Evolutionary conservation across 1,284 basidiomycete species (phyloP).

Genomic region (Acaromyces ingoldii): DNA sequence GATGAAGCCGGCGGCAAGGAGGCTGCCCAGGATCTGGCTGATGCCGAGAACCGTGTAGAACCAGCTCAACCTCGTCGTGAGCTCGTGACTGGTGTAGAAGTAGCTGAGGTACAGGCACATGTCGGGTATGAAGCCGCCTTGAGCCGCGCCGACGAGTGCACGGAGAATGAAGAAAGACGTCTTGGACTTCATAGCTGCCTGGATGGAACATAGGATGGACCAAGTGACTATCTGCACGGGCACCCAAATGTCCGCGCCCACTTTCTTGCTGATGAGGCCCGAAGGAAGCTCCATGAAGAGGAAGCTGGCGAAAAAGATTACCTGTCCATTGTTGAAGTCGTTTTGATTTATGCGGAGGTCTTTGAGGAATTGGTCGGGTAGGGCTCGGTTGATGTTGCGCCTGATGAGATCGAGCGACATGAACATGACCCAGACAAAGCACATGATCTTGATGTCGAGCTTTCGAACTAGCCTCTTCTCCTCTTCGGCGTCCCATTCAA

Average conservation of each 20-base stretch:
- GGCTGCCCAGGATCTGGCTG: slow-evolving; percentile 21
- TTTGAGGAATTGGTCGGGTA: slow-evolving; percentile 19
- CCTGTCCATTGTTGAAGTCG: slow-evolving; percentile 38
- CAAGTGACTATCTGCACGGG: slow-evolving; percentile 29
- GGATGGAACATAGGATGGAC: slow-evolving; percentile 17
- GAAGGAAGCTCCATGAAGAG: slow-evolving; percentile 33
- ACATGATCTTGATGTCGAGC: not conserved
- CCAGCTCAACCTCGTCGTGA: slow-evolving; percentile 63
- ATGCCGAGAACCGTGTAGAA: slow-evolving; percentile 55
- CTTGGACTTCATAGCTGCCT: slow-evolving; percentile 13
- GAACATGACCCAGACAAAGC: slow-evolving; percentile 16
- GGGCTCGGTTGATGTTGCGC: slow-evolving; percentile 17
- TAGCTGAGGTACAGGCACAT: slow-evolving; percentile 52
- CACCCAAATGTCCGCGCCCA: slow-evolving; percentile 35
- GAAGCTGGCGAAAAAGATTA: slow-evolving; percentile 17
- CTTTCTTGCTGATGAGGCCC: slow-evolving; percentile 31
- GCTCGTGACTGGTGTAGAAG: slow-evolving; percentile 50
- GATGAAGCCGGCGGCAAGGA: slow-evolving; percentile 27
- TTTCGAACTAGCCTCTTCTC: slow-evolving; percentile 7
- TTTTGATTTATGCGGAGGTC: slow-evolving; percentile 33
- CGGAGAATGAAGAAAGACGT: slow-evolving; percentile 28
- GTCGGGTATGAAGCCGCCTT: slow-evolving; percentile 59
- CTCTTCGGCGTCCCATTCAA: slow-evolving; percentile 11
- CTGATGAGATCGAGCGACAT: slow-evolving; percentile 19
- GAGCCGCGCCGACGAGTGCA: slow-evolving; percentile 44